Percentiles rank a stretch among this genome's conserved stretches.
phyloP scores from a whole-genome alignment of 192 early-diverging fungal genomes.

The Polychytrium aggregatum region DNA sequence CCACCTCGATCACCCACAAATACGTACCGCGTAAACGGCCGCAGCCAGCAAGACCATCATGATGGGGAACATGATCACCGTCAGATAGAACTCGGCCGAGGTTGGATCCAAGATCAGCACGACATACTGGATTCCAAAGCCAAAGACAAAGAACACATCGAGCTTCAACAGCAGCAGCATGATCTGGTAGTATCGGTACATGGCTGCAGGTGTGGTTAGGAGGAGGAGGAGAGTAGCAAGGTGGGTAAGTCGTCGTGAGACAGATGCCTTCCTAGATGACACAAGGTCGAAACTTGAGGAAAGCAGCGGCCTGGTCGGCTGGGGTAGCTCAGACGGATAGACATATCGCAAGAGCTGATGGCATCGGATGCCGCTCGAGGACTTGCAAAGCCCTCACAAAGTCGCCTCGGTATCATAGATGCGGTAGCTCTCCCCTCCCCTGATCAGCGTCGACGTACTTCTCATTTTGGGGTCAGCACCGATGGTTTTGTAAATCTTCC shows the following conservation, averaged over 20 bases:
- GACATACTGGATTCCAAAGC: conserved; percentile 58
- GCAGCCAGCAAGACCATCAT: conserved; percentile 46
- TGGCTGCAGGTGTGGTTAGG: conserved; percentile 12
- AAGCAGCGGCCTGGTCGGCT: not conserved
- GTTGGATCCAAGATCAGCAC: conserved; percentile 45
- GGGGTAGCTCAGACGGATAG: conserved; percentile 68
- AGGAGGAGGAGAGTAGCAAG: not conserved
- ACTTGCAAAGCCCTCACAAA: too few relatives aligned
- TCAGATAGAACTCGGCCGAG: conserved; percentile 25
- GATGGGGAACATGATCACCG: conserved; percentile 47
- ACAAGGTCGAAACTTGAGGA: not conserved
- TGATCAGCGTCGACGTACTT: conserved; percentile 13
- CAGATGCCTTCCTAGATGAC: too few relatives aligned
- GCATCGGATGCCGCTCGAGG: too few relatives aligned
- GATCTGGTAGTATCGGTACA: conserved; percentile 53
- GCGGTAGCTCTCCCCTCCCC: too few relatives aligned
- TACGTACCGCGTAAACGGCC: conserved; percentile 44
- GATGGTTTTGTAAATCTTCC: conserved; percentile 43
- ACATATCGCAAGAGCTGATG: conserved; percentile 48
- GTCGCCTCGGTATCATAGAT: too few relatives aligned
- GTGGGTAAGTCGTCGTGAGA: too few relatives aligned
- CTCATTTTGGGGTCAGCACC: conserved; percentile 40
- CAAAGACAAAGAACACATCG: conserved; percentile 69
- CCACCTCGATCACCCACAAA: not conserved
- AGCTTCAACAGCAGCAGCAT: conserved; percentile 69